A percentile compares a stretch with the other conserved stretches of the same genome.
Evolutionary conservation across 2,329 filamentous ascomycete genomes (phyloP).

Genomic region (Parafenestella ontariensis): DNA sequence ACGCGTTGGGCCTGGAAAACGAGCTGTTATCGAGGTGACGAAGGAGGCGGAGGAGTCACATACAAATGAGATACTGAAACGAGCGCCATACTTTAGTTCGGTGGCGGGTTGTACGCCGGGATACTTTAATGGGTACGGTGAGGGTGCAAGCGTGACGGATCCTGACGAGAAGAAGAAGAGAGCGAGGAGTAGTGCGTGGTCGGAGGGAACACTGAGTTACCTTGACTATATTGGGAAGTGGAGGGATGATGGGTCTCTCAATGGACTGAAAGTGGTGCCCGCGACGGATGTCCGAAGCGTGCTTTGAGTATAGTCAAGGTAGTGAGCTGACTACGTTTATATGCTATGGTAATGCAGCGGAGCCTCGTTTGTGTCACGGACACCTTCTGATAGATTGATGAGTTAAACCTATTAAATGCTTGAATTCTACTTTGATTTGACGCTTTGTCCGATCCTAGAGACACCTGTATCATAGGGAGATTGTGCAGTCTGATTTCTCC

Average conservation of each 20-base stretch:
- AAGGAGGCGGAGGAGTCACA: constrained; percentile 13
- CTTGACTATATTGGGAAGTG: background rate
- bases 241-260: background rate
- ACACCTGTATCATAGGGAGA: too few species aligned
- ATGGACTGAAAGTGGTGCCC: background rate
- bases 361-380: too few species aligned
- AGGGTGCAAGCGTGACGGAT: background rate
- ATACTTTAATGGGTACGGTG: constrained; percentile 11
- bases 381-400: too few species aligned
- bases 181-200: background rate
- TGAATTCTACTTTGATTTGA: too few species aligned
- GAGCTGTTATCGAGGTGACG: constrained; percentile 7
- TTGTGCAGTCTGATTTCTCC: too few species aligned
- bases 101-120: constrained; percentile 16
- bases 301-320: too few species aligned
- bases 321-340: too few species aligned
- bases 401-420: too few species aligned
- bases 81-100: constrained; percentile 9
- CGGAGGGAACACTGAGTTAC: background rate
- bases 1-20: background rate
- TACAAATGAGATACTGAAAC: constrained; percentile 6
- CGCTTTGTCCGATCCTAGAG: too few species aligned
- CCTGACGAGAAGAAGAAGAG: background rate
- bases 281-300: background rate
- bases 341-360: too few species aligned